Percentiles rank a stretch among this genome's conserved stretches.
Evolutionary conservation across 768 basidiomycete genomes (phyloP).

Genomic region (Lentinula sp.): DNA sequence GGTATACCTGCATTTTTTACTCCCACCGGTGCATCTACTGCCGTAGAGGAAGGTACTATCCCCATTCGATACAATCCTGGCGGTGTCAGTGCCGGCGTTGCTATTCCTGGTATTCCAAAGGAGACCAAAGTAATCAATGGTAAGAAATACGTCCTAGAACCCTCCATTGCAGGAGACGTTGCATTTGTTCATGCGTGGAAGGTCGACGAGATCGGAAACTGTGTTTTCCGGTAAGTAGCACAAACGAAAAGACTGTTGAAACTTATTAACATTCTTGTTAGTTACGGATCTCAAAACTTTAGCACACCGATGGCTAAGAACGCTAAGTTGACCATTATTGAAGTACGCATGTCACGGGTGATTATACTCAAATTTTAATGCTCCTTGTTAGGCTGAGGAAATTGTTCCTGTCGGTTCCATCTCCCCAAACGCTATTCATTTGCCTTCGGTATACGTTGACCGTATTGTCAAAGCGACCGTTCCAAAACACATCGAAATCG

Average conservation of each 20-base stretch:
- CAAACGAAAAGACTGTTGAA: neutral
- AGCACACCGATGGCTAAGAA: slow-evolving; percentile 83
- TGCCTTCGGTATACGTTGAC: slow-evolving; percentile 85
- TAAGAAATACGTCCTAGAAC: slow-evolving; percentile 77
- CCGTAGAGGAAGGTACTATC: slow-evolving; percentile 73
- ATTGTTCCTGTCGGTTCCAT: slow-evolving; percentile 82
- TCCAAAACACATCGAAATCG: slow-evolving; percentile 73
- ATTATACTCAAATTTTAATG: neutral
- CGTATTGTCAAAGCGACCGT: slow-evolving; percentile 76
- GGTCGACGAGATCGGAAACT: slow-evolving; percentile 87
- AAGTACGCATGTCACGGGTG: slow-evolving; percentile 38
- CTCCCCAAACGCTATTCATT: slow-evolving; percentile 75
- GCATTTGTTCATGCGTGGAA: slow-evolving; percentile 91
- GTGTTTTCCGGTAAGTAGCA: slow-evolving; percentile 69
- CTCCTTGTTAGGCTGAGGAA: slow-evolving; percentile 64
- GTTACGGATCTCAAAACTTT: slow-evolving; percentile 88
- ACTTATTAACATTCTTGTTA: slow-evolving; percentile 18
- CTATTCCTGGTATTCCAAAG: slow-evolving; percentile 67
- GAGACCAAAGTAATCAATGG: slow-evolving; percentile 75
- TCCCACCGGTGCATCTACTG: slow-evolving; percentile 83
- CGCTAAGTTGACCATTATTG: slow-evolving; percentile 85
- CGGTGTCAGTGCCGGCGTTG: slow-evolving; percentile 64
- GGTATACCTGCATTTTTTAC: slow-evolving; percentile 95
- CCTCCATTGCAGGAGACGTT: slow-evolving; percentile 72
- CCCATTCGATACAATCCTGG: slow-evolving; percentile 75